Evolutionary conservation across 345 rosid genomes (phyloP).

Genomic region (Populus ilicifolia): DNA sequence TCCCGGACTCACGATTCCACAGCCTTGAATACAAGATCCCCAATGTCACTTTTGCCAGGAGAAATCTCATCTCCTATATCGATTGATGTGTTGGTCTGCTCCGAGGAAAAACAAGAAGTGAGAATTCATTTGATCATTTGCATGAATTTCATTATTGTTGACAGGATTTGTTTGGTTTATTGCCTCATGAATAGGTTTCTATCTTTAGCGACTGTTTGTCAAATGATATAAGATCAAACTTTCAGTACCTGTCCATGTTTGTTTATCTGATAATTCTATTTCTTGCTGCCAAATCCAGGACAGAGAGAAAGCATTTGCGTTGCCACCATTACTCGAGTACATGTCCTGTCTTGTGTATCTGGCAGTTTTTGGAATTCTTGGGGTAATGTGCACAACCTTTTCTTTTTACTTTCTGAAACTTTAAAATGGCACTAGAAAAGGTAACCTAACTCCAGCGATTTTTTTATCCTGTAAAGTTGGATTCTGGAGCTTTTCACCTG

Average conservation of each 20-base stretch:
- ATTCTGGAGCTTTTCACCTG: not conserved
- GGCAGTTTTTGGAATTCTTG: slow-evolving; percentile 75
- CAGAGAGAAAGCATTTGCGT: slow-evolving; percentile 16
- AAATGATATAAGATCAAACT: not conserved
- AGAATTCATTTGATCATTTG: slow-evolving; percentile 8
- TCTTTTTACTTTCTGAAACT: not conserved
- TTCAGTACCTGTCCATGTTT: not conserved
- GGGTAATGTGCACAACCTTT: slow-evolving; percentile 36
- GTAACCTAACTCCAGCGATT: not conserved
- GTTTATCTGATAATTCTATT: not conserved
- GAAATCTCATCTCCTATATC: slow-evolving; percentile 47
- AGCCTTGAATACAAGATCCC: slow-evolving; percentile 26
- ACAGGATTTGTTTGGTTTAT: not conserved
- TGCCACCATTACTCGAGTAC: slow-evolving; percentile 52
- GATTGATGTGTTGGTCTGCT: slow-evolving; percentile 34
- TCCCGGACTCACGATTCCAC: slow-evolving; percentile 23
- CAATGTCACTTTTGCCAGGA: slow-evolving; percentile 34
- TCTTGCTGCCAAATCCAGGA: slow-evolving; percentile 26
- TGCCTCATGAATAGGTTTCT: not conserved
- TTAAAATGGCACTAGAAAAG: not conserved
- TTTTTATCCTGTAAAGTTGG: not conserved
- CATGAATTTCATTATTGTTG: not conserved
- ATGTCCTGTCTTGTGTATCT: slow-evolving; percentile 51
- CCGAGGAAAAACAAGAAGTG: slow-evolving; percentile 34
- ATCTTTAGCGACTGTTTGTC: not conserved